Conservation (phyloP, 2,329 filamentous ascomycete genomes). For the Dendryphion nanum region DNA sequence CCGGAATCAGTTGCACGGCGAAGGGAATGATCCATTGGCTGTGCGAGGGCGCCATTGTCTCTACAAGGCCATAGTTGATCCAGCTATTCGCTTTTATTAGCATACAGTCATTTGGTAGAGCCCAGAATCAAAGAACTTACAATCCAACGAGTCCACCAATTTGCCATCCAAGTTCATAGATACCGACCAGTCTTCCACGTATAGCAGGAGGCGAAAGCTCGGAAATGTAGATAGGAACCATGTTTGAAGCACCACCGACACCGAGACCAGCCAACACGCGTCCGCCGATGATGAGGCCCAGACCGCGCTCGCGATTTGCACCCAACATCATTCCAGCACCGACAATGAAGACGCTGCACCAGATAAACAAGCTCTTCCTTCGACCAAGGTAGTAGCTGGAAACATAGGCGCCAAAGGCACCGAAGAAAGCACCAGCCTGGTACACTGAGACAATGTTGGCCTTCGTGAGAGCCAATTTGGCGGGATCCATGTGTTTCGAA, state of each 20-base stretch:
- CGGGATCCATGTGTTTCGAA: constrained; percentile 42
- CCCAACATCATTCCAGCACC: constrained; percentile 72
- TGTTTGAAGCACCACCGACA: constrained; percentile 56
- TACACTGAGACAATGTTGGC: constrained; percentile 79
- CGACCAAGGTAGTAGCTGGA: constrained; percentile 67
- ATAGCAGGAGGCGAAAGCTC: constrained; percentile 58
- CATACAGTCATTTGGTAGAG: background rate
- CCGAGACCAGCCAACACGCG: constrained; percentile 58
- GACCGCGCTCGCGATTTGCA: constrained; percentile 32
- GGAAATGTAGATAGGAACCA: constrained; percentile 61
- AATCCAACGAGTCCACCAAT: constrained; percentile 29
- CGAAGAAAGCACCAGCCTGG: constrained; percentile 82
- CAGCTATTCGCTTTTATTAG: constrained; percentile 4
- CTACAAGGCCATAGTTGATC: constrained; percentile 39
- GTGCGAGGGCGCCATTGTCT: constrained; percentile 44
- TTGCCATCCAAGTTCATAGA: constrained; percentile 49
- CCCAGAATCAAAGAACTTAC: constrained; percentile 5
- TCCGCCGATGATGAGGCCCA: constrained; percentile 61
- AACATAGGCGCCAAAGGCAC: constrained; percentile 57
- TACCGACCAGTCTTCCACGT: constrained; percentile 54
- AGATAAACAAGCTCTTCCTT: constrained; percentile 61
- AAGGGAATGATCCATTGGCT: constrained; percentile 53
- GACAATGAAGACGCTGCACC: constrained; percentile 63
- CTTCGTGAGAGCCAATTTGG: constrained; percentile 59
- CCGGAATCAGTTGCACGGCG: constrained; percentile 66